Percentiles rank a stretch among this genome's conserved stretches.
These are phyloP conservation scores for Cydonia oblonga DNA, from an alignment of 331 rosid genomes.

Conservation along the genomic window DNA sequence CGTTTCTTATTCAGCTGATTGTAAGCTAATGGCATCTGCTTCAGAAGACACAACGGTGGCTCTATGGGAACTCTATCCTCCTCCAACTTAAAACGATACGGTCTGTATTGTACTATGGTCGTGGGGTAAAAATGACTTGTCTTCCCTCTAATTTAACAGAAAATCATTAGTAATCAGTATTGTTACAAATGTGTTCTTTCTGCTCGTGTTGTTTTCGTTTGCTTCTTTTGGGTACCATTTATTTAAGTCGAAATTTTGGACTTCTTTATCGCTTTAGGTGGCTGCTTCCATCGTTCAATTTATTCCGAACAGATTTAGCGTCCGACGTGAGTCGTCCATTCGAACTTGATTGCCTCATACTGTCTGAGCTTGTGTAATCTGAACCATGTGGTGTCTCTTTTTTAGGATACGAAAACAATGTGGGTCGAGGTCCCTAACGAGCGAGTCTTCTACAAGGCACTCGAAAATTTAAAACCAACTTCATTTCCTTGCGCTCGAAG, in stretches of 20 bases:
- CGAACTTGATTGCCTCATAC: too few relatives aligned
- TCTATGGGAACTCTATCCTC: slow-evolving; percentile 84
- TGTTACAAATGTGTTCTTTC: neutral
- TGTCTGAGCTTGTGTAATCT: too few relatives aligned
- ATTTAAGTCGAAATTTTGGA: neutral
- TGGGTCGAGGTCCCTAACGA: neutral
- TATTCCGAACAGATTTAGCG: neutral
- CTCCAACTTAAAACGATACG: slow-evolving; percentile 24
- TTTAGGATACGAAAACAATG: neutral
- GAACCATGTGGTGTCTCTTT: neutral
- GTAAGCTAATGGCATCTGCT: slow-evolving; percentile 79
- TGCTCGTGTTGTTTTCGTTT: neutral
- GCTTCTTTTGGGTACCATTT: neutral
- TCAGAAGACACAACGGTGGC: slow-evolving; percentile 77
- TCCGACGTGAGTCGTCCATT: too few relatives aligned
- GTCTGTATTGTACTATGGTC: neutral
- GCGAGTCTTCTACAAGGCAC: neutral
- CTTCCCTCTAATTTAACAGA: neutral
- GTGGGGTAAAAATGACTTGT: neutral
- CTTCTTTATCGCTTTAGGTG: neutral
- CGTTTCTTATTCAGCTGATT: slow-evolving; percentile 56
- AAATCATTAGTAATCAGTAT: neutral
- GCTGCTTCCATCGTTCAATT: neutral
- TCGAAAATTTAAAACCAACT: neutral
- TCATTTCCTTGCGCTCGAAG: too few relatives aligned